phyloP scores from a whole-genome alignment of 2,329 filamentous ascomycete genomes.

The Dendryphion nanum region DNA sequence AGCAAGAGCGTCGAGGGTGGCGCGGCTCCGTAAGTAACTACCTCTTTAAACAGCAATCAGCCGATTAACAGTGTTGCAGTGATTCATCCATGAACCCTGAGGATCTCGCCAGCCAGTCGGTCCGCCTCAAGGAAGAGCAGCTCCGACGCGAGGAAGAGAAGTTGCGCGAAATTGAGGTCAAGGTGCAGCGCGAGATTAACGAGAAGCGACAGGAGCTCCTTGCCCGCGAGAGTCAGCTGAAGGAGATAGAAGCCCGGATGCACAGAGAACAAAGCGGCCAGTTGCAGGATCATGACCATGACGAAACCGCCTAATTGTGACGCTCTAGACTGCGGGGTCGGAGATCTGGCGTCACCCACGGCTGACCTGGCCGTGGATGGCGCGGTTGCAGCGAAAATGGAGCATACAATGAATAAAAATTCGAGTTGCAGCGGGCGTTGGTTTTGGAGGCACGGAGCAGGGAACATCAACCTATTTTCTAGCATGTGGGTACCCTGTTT shows the following conservation, averaged over 20 bases:
- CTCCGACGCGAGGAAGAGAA: slow-evolving; percentile 99
- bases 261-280: slow-evolving; percentile 70
- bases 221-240: slow-evolving; percentile 95
- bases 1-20: slow-evolving; percentile 98
- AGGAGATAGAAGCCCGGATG: slow-evolving; percentile 98
- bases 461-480: slow-evolving; percentile 8
- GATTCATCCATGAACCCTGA: slow-evolving; percentile 97
- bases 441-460: slow-evolving; percentile 7
- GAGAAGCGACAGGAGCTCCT: slow-evolving; percentile 98
- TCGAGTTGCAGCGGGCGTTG: slow-evolving; percentile 32
- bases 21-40: slow-evolving; percentile 72
- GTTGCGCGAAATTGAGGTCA: slow-evolving; percentile 97
- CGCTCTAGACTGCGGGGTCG: background rate
- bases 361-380: slow-evolving; percentile 18
- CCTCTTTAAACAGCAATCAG: background rate
- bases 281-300: slow-evolving; percentile 28
- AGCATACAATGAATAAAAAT: slow-evolving; percentile 20
- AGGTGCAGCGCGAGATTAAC: slow-evolving; percentile 99
- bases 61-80: slow-evolving; percentile 26
- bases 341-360: slow-evolving; percentile 5
- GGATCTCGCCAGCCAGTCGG: slow-evolving; percentile 92
- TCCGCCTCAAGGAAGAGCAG: slow-evolving; percentile 99
- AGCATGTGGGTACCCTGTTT: slow-evolving; percentile 10
- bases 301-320: slow-evolving; percentile 27
- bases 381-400: slow-evolving; percentile 25